Conservation (phyloP, 202 grass and related monocot genomes). For the Musa balbisiana region DNA sequence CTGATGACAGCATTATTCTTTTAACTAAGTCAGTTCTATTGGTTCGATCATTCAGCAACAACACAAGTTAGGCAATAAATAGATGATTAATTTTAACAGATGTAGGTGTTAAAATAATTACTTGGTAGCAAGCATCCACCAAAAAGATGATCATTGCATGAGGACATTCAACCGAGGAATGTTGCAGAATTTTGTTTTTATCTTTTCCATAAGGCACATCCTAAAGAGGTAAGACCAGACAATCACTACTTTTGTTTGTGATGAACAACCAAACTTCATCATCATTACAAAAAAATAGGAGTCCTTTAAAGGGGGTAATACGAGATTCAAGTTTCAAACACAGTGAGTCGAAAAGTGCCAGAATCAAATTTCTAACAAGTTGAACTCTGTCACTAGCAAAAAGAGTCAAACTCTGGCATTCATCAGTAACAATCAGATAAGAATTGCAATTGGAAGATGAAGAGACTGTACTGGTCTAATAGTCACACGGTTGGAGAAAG, state of each 20-base stretch:
- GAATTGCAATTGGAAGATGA: background rate
- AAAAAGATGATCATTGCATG: background rate
- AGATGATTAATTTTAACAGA: background rate
- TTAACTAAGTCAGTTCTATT: background rate
- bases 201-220: background rate
- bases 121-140: background rate
- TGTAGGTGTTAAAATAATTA: background rate
- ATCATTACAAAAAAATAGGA: background rate
- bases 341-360: no score
- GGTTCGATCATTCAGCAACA: no score
- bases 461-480: background rate
- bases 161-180: background rate
- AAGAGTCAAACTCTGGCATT: background rate
- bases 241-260: background rate
- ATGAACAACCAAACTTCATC: background rate
- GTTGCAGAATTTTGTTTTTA: background rate
- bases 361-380: no score
- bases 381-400: background rate
- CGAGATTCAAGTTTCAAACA: no score
- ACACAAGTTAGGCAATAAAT: no score
- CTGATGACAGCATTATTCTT: background rate
- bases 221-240: background rate
- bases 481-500: background rate
- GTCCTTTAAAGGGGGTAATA: background rate
- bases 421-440: no score